A percentile compares a stretch with the other conserved stretches of the same genome.
phyloP scores from a whole-genome alignment of 208 protist species.

The Leishmania gerbilli region DNA sequence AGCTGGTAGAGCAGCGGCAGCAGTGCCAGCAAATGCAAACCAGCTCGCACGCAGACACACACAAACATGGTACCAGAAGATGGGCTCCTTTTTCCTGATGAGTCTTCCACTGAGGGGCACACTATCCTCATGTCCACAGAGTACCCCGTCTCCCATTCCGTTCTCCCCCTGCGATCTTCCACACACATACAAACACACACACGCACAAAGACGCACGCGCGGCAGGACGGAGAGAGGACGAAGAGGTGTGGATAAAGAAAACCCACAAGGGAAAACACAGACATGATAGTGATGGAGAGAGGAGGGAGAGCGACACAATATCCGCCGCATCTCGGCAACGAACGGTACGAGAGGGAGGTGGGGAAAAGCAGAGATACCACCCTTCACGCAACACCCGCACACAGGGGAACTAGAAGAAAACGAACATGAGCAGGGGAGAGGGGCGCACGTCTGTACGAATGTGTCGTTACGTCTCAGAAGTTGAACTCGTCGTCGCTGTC shows the following conservation, averaged over 20 bases:
- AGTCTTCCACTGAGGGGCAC: neutral
- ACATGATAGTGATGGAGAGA: conserved; percentile 4
- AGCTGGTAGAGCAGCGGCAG: neutral
- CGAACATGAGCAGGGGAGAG: conserved; percentile 2
- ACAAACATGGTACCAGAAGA: neutral
- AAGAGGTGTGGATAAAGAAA: conserved; percentile 12
- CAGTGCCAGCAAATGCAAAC: neutral
- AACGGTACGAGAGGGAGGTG: too few relatives aligned
- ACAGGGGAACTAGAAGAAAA: conserved; percentile 15
- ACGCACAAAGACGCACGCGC: neutral
- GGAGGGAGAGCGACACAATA: neutral
- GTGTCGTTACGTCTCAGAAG: conserved; percentile 42
- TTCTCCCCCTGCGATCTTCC: neutral
- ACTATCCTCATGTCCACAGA: neutral
- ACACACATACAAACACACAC: neutral
- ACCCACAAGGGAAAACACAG: conserved; percentile 16
- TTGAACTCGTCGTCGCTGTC: conserved; percentile 88
- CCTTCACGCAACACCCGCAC: neutral
- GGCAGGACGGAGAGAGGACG: neutral
- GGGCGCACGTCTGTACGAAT: neutral
- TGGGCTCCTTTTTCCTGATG: neutral
- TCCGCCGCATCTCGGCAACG: neutral
- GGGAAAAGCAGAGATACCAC: neutral
- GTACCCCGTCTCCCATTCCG: too few relatives aligned
- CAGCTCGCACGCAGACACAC: neutral